Evolutionary conservation across 208 protist species (phyloP).

Genomic region (Phytomonas francai): DNA sequence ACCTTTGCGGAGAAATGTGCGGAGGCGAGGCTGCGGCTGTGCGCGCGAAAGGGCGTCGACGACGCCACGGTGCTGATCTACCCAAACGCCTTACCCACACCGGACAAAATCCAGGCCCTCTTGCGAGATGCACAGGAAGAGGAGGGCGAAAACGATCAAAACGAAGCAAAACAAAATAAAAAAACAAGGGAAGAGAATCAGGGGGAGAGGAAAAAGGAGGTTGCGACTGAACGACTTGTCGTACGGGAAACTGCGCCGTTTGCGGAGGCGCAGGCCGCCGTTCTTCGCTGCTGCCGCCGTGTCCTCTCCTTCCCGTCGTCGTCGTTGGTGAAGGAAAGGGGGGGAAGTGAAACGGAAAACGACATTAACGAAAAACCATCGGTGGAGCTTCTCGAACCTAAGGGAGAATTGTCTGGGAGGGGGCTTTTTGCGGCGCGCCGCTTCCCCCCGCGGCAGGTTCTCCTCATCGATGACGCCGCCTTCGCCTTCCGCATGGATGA

Average conservation of each 20-base stretch:
- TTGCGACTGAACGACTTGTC: background rate
- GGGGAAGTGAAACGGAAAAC: background rate
- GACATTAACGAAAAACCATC: constrained; percentile 11
- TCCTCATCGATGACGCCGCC: constrained; percentile 55
- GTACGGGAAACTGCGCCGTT: constrained; percentile 4
- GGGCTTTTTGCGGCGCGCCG: constrained; percentile 57
- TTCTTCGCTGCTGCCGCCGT: background rate
- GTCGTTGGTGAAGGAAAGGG: background rate
- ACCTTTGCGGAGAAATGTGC: constrained; percentile 46
- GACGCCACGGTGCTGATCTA: constrained; percentile 14
- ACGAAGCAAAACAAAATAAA: background rate
- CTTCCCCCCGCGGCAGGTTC: constrained; percentile 26
- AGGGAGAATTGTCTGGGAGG: constrained; percentile 44
- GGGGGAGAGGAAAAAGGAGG: background rate
- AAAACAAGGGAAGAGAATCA: background rate
- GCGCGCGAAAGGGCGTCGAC: constrained; percentile 21
- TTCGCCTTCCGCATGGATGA: constrained; percentile 46
- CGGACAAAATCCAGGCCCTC: background rate
- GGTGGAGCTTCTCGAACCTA: constrained; percentile 53
- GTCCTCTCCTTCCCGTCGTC: constrained; percentile 15
- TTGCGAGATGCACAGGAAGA: constrained; percentile 2
- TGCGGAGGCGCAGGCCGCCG: background rate
- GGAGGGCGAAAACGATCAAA: constrained; percentile 3
- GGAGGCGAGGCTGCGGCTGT: constrained; percentile 38
- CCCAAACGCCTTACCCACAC: background rate